These are phyloP conservation scores for Diophrys appendiculata DNA, from an alignment of 73 alveolate species.

Conservation along the genomic window DNA sequence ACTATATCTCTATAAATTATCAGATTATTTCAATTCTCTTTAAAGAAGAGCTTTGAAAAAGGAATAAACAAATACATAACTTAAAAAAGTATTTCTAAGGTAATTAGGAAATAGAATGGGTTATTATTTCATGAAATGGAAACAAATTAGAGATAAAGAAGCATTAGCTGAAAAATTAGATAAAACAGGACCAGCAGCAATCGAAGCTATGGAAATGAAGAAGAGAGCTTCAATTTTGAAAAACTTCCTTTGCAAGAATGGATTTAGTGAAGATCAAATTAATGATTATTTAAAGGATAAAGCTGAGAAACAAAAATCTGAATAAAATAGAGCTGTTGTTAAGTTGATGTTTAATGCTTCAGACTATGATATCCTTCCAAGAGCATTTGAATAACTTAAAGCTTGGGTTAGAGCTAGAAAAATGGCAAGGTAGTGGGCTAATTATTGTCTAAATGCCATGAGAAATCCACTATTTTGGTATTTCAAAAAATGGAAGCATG, in stretches of 20 bases:
- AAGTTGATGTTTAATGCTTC: conserved; percentile 43
- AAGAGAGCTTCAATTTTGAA: conserved; percentile 43
- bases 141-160: conserved; percentile 27
- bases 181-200: conserved; percentile 61
- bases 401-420: conserved; percentile 57
- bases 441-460: conserved; percentile 11
- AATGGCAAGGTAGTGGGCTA: conserved; percentile 21
- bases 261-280: conserved; percentile 45
- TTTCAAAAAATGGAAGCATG: conserved; percentile 61
- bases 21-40: conserved; percentile 27
- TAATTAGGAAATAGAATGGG: neutral
- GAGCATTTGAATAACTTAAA: conserved; percentile 57
- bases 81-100: conserved; percentile 11
- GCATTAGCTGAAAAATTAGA: conserved; percentile 41
- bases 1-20: conserved; percentile 21
- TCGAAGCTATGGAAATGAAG: conserved; percentile 46
- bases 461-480: conserved; percentile 43
- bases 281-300: conserved; percentile 18
- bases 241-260: conserved; percentile 41
- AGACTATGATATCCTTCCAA: conserved; percentile 54
- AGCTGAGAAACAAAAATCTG: conserved; percentile 20
- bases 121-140: conserved; percentile 41
- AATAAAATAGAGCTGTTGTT: conserved; percentile 49
- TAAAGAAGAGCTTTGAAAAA: conserved; percentile 31
- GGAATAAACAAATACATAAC: conserved; percentile 7